These are phyloP conservation scores for Kandelia obovata DNA, from an alignment of 345 rosid species.

Conservation along the genomic window DNA sequence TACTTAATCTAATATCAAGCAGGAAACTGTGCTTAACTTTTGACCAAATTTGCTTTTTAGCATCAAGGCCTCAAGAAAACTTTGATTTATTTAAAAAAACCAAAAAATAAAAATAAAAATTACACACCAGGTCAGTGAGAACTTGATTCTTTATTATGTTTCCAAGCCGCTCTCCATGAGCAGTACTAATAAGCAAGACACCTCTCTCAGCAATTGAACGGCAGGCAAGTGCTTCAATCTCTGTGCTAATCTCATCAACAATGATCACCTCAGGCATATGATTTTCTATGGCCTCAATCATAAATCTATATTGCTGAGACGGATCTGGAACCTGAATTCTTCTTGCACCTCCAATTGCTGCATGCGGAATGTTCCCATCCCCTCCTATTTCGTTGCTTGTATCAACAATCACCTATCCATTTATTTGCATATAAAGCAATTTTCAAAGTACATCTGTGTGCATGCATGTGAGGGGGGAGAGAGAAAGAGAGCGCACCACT, in stretches of 20 bases:
- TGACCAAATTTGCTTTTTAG: not conserved
- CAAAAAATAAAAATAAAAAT: not conserved
- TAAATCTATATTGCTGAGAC: constrained; percentile 59
- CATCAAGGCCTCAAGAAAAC: not conserved
- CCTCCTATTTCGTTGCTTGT: constrained; percentile 81
- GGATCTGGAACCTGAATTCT: constrained; percentile 75
- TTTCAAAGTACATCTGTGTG: not conserved
- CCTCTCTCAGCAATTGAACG: constrained; percentile 68
- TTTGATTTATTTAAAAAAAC: too few species aligned
- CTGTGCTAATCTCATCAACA: constrained; percentile 67
- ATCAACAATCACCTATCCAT: constrained; percentile 55
- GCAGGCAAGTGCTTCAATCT: constrained; percentile 64
- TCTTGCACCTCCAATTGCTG: constrained; percentile 70
- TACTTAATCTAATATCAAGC: too few species aligned
- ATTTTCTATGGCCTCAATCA: constrained; percentile 77
- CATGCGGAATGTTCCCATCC: constrained; percentile 69
- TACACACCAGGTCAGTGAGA: constrained; percentile 55
- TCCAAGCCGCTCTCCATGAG: constrained; percentile 63
- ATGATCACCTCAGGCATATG: constrained; percentile 76
- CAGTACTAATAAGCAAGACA: constrained; percentile 62
- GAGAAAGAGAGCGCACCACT: constrained; percentile 39
- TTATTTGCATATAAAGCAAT: not conserved
- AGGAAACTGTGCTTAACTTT: not conserved
- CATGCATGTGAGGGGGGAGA: not conserved
- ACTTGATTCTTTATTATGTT: constrained; percentile 57